Evolutionary conservation across 495 filamentous ascomycete species (phyloP), one percentile per base, ranked within the genome.

Genomic region (Xylaria acuta): DNA sequence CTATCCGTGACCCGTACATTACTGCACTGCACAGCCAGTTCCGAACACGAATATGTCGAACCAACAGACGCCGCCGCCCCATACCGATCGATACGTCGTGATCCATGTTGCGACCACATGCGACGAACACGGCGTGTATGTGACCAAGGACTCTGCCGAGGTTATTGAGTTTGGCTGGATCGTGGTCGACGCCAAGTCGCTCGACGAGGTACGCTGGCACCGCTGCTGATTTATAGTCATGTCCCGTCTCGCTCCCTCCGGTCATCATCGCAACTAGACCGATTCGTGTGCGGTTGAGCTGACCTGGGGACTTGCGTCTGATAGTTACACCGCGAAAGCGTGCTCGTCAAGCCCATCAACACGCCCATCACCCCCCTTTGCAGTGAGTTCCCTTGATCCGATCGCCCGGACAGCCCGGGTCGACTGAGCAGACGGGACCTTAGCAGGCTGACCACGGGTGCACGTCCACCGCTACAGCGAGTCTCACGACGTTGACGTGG

Each of bases 81-180:
- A 92, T 84, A 90, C 95, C 84, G 96, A 98, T 85, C 92, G 94
- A 78, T 98, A 97, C 82, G 92, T 97, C 73, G 93, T 99, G 77
- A 96, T 98, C 80, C 96, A 98, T 83, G 95, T 98, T 75, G 96
- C 97, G 72, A 99, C 97, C 40, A 99, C 96, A 74, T 98, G 96
- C 84, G 96, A 98, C 82, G 96, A 99, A 78, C 96, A 99, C 84
- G 96, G 96, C 71, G 97, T 99, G 69, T 99, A 98, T 83, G 96
- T 99, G 64, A 98, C 97, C 43, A 98, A 97, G 85, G 96, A 99
- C 80, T 98, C 95, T 47, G 97, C 96, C 70, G 96, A 99, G 84
- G 97, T 99, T 66, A 98, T 99, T 81, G 96, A 99, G 87, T 87
- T 99, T 76, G 96, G 96, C 59, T 99, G 96, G 97, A 97, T 98